Percentiles rank a stretch among this genome's conserved stretches.
Conservation (phyloP, 495 filamentous ascomycete genomes). For the Xylaria bambusicola region DNA sequence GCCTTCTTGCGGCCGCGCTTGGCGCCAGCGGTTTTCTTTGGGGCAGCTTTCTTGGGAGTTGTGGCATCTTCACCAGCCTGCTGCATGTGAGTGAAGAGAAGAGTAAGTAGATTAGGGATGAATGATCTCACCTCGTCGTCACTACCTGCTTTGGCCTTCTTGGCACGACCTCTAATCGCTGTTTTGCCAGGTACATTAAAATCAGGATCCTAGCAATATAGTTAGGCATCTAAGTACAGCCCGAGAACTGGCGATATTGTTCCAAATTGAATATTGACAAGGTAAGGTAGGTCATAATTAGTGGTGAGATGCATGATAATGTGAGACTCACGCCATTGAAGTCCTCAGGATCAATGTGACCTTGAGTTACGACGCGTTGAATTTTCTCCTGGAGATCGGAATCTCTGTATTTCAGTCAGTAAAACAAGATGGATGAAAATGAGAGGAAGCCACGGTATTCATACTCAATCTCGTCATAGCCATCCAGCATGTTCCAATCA, state of each 20-base stretch:
- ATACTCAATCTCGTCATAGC: slow-evolving; percentile 67
- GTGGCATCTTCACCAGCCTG: slow-evolving; percentile 21
- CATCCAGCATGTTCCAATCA: slow-evolving; percentile 59
- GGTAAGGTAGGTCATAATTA: too few species aligned
- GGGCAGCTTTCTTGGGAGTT: background rate
- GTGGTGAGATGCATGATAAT: too few species aligned
- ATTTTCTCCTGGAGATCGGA: slow-evolving; percentile 64
- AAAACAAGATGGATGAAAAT: too few species aligned
- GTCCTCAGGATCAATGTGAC: slow-evolving; percentile 74
- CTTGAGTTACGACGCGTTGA: slow-evolving; percentile 60
- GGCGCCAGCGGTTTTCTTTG: slow-evolving; percentile 21
- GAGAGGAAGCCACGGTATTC: slow-evolving; percentile 14
- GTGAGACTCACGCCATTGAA: slow-evolving; percentile 71
- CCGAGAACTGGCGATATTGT: too few species aligned
- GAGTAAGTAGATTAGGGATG: background rate
- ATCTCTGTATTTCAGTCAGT: slow-evolving; percentile 28
- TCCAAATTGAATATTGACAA: too few species aligned
- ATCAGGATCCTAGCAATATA: slow-evolving; percentile 59
- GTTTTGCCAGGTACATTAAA: slow-evolving; percentile 65
- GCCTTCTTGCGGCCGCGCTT: slow-evolving; percentile 19
- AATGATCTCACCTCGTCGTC: slow-evolving; percentile 33
- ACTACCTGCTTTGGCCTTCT: slow-evolving; percentile 43
- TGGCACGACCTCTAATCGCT: slow-evolving; percentile 57
- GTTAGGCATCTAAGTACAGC: slow-evolving; percentile 6
- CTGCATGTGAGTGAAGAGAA: background rate